Base-by-base conservation (phyloP, 371 early-diverging fungal species). In the Umbelopsis sp. region DNA sequence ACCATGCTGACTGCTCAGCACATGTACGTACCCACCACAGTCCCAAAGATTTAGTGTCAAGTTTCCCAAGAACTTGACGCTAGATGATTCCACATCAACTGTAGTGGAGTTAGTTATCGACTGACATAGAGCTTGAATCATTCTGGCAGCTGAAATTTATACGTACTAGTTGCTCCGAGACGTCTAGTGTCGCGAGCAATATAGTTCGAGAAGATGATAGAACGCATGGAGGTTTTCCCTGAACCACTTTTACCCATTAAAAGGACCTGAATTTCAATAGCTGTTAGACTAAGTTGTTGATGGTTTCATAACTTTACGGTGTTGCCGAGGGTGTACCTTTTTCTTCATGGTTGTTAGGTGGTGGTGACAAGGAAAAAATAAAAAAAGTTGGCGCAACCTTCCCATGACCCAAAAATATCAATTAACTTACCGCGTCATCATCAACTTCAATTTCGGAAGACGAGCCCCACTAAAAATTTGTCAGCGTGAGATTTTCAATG, bases 171-270 rank as follows among this genome's bases (percentile, higher is more conserved):
- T 14, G 94, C 93, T 14, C 94, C 95, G 46, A 96, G 88, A 35
- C 94, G 82, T 35, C 95, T 83, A 2, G 95, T 94, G 72, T 96
- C 96, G 67, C 89, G 72, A 0, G 95, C 95, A 66, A 93, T 89
- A 80, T 87, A 96, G 85, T 94, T 97, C 57, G 89, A 92, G 80
- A 91, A 97, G 75, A 92, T 97, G 79, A 92, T 94, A 69, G 92
- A 93, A 71, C 90, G 91, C 96, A 95, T 98, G 69, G 93, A 93
- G 44, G 93, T 94, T 87, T 91, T 95, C 63, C 98, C 98, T 7
- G 94, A 91, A n/a, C 98, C 97, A 74, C 92, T 91, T 77, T 95
- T 94, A 41, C 98, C 98, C 98, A 98, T 97, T 76, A 98, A 87
- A 46, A 98, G 87, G 9, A 98, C 94, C 93, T 94, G 32, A 50